Evolutionary conservation across 495 filamentous ascomycete species (phyloP).

Genomic region (Elaphomyces granulatus): DNA sequence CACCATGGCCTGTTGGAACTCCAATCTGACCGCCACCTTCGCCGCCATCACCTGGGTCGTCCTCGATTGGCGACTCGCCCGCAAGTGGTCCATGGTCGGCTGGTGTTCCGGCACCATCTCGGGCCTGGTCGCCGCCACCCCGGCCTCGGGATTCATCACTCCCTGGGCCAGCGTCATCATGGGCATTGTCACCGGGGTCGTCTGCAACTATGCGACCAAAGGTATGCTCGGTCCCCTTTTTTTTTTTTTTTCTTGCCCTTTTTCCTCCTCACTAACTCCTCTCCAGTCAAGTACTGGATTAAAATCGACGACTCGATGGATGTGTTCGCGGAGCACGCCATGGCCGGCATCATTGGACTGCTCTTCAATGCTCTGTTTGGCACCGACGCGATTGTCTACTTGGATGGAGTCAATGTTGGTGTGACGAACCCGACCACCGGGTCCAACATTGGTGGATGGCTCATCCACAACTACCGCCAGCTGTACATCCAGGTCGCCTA

Average conservation of each 20-base stretch:
- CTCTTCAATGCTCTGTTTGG: constrained; percentile 88
- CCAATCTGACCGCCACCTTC: constrained; percentile 81
- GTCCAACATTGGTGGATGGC: constrained; percentile 56
- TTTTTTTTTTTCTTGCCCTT: constrained; percentile 7
- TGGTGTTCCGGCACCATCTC: constrained; percentile 95
- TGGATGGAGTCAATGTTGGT: constrained; percentile 84
- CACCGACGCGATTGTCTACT: constrained; percentile 71
- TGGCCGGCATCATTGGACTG: constrained; percentile 86
- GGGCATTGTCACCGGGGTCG: constrained; percentile 68
- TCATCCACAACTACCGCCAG: constrained; percentile 79
- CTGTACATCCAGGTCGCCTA: constrained; percentile 89
- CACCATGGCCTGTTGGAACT: constrained; percentile 95
- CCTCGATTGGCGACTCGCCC: constrained; percentile 85
- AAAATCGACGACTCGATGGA: constrained; percentile 94
- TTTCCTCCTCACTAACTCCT: constrained; percentile 14
- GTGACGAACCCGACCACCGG: constrained; percentile 86
- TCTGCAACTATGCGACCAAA: constrained; percentile 93
- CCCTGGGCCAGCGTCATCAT: constrained; percentile 82
- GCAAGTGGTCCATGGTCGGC: constrained; percentile 98
- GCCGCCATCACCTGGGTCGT: constrained; percentile 79
- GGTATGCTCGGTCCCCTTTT: constrained; percentile 37
- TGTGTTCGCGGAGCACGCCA: constrained; percentile 93
- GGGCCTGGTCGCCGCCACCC: constrained; percentile 82
- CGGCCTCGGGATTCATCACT: constrained; percentile 72
- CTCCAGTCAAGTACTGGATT: constrained; percentile 80